These are phyloP conservation scores for Pugionium dolabratum DNA, from an alignment of 345 rosid genomes.

Conservation along the genomic window DNA sequence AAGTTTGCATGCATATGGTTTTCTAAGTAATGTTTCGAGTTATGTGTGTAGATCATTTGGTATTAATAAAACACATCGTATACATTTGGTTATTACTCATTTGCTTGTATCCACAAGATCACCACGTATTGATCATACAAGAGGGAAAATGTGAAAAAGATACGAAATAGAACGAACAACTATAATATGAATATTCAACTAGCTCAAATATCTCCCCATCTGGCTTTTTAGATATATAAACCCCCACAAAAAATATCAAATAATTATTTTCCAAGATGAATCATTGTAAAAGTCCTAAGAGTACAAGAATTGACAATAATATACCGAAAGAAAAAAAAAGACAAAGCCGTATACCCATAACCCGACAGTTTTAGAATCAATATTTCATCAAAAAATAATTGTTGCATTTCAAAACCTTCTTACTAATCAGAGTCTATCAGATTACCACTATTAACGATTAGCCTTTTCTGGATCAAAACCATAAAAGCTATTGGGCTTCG, in stretches of 20 bases:
- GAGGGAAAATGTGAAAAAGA: background rate
- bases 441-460: no score
- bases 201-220: constrained; percentile 16
- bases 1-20: constrained; percentile 1
- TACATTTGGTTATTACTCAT: background rate
- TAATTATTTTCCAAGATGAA: background rate
- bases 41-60: constrained; percentile 2
- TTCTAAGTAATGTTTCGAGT: constrained; percentile 2
- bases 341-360: no score
- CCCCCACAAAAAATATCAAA: background rate
- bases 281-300: background rate
- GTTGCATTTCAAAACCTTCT: no score
- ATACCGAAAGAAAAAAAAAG: background rate
- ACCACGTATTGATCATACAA: background rate
- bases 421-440: no score
- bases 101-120: background rate
- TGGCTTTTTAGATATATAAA: constrained; percentile 15
- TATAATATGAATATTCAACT: constrained; percentile 10
- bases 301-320: no score
- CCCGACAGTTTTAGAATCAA: no score
- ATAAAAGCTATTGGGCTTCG: constrained; percentile 1
- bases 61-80: background rate
- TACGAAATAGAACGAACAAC: background rate
- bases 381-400: no score
- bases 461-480: background rate